These are phyloP conservation scores for Ophiostoma ulmi DNA, from an alignment of 2,329 filamentous ascomycete species.

Conservation along the genomic window DNA sequence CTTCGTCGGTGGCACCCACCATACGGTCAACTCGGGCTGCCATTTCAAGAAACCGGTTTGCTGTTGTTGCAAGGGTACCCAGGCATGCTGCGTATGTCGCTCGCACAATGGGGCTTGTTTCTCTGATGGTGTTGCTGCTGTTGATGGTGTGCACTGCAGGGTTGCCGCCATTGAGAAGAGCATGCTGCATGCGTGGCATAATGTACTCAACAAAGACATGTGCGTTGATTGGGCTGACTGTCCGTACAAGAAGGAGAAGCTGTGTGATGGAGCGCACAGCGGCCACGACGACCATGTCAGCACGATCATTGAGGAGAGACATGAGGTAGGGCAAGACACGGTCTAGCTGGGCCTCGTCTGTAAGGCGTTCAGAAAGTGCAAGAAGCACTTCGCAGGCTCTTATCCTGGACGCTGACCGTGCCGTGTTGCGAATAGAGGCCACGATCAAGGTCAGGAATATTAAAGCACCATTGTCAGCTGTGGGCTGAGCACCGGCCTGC, in stretches of 20 bases:
- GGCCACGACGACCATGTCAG: conserved; percentile 78
- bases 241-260: conserved; percentile 76
- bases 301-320: conserved; percentile 71
- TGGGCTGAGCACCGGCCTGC: conserved; percentile 54
- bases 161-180: conserved; percentile 40
- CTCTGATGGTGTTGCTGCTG: background rate
- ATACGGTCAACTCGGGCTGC: conserved; percentile 37
- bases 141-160: background rate
- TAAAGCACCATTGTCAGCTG: conserved; percentile 80
- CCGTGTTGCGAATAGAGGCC: conserved; percentile 82
- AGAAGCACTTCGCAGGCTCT: conserved; percentile 87
- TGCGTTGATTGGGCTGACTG: conserved; percentile 74
- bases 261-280: conserved; percentile 85
- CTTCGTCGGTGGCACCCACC: conserved; percentile 11
- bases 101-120: conserved; percentile 57
- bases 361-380: conserved; percentile 83
- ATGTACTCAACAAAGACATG: conserved; percentile 66
- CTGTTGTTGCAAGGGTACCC: conserved; percentile 79
- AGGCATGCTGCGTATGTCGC: conserved; percentile 92
- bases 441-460: conserved; percentile 88
- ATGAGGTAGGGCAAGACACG: conserved; percentile 87
- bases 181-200: conserved; percentile 56
- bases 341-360: conserved; percentile 93
- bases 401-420: conserved; percentile 78
- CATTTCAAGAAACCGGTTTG: conserved; percentile 73